Conservation (phyloP, 371 early-diverging fungal genomes). For the Mucor indicus region DNA sequence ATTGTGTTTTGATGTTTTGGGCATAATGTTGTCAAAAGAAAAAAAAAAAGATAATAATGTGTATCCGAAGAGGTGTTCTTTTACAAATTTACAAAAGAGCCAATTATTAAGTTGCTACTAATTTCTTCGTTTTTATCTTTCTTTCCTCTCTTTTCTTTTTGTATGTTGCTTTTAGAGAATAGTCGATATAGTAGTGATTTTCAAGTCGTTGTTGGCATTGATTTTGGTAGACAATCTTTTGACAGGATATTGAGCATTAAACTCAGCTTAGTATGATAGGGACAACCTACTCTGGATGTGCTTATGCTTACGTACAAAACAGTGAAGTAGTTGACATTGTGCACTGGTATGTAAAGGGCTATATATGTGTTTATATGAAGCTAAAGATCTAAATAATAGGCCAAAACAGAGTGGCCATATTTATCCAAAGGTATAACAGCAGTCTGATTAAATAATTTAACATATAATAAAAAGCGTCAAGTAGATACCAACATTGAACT, state of each 20-base stretch:
- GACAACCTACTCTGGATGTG: conserved; percentile 45
- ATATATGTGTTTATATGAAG: neutral
- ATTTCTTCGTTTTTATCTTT: no score
- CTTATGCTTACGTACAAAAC: conserved; percentile 47
- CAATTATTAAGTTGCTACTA: no score
- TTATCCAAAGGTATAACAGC: conserved; percentile 53
- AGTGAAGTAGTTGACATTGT: conserved; percentile 61
- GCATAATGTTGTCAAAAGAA: no score
- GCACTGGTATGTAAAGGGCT: conserved; percentile 36
- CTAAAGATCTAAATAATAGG: conserved; percentile 20
- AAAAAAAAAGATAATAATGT: no score
- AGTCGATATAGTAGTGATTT: conserved; percentile 35
- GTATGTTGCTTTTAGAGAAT: no score
- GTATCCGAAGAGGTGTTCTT: no score
- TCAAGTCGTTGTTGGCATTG: conserved; percentile 44
- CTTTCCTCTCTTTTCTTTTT: no score
- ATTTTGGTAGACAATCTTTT: conserved; percentile 29
- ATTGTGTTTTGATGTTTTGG: neutral
- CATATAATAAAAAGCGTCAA: neutral
- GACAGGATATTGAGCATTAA: conserved; percentile 1
- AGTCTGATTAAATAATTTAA: neutral
- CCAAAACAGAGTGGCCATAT: conserved; percentile 57
- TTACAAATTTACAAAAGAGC: no score
- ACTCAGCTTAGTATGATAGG: conserved; percentile 35
- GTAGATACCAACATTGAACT: conserved; percentile 48